Conservation (phyloP, 176 grass and related monocot genomes). For the Hsuehochloa calcarea region DNA sequence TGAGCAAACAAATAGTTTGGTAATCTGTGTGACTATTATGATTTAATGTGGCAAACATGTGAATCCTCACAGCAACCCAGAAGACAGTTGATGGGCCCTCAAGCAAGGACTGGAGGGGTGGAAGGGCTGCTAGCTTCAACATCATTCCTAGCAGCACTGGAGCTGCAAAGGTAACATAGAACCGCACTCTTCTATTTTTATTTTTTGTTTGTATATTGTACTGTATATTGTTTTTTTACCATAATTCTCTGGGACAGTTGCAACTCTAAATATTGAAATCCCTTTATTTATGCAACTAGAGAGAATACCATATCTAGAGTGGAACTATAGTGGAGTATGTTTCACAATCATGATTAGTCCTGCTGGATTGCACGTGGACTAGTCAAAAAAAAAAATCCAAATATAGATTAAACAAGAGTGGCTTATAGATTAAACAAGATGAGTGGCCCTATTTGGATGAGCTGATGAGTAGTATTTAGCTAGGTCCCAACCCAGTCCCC, state of each 20-base stretch:
- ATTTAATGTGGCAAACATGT: background rate
- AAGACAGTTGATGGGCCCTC: slow-evolving; percentile 88
- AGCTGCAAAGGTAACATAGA: slow-evolving; percentile 63
- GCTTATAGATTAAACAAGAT: background rate
- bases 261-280: background rate
- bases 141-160: slow-evolving; percentile 89
- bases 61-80: slow-evolving; percentile 56
- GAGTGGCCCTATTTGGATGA: background rate
- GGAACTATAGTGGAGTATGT: background rate
- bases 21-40: background rate
- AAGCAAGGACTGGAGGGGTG: slow-evolving; percentile 84
- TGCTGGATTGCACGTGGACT: background rate
- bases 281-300: background rate
- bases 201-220: background rate
- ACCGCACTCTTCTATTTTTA: background rate
- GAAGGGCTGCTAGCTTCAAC: slow-evolving; percentile 84
- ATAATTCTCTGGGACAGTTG: background rate
- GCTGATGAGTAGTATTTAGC: background rate
- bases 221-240: background rate
- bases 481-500: background rate
- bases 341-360: background rate
- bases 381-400: no score
- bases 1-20: background rate
- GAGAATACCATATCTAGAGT: background rate
- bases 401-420: background rate